Evolutionary conservation across 2,329 filamentous ascomycete species (phyloP).

Genomic region (Claviceps paspali): DNA sequence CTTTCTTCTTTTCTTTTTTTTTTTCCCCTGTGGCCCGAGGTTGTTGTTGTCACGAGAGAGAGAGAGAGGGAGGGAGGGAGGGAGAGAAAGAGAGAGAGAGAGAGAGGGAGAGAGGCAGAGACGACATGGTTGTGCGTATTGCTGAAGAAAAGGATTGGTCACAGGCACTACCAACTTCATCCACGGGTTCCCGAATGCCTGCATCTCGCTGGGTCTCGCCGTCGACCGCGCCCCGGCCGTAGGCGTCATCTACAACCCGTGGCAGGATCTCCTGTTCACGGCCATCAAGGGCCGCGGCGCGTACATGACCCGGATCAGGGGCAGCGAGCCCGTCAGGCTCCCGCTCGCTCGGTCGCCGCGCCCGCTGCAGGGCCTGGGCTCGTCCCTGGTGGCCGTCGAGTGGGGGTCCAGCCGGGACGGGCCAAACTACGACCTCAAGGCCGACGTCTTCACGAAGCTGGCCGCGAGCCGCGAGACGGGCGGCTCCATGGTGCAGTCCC

Average conservation of each 20-base stretch:
- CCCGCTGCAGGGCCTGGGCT: slow-evolving; percentile 43
- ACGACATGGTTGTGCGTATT: no score
- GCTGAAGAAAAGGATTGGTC: no score
- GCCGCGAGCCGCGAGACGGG: slow-evolving; percentile 42
- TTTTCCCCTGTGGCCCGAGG: no score
- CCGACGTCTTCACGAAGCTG: slow-evolving; percentile 47
- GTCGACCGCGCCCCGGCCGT: slow-evolving; percentile 45
- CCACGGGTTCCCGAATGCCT: slow-evolving; percentile 59
- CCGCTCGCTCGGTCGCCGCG: slow-evolving; percentile 32
- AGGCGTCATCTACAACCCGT: slow-evolving; percentile 71
- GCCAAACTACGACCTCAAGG: slow-evolving; percentile 55
- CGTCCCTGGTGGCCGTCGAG: slow-evolving; percentile 53
- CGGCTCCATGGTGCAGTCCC: slow-evolving; percentile 61
- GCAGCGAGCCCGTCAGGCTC: slow-evolving; percentile 21
- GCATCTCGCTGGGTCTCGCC: slow-evolving; percentile 61
- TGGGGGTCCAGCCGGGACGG: slow-evolving; percentile 58
- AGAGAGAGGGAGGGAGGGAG: neutral
- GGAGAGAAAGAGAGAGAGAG: neutral
- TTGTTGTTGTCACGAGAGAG: neutral
- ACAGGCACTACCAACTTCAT: slow-evolving; percentile 59
- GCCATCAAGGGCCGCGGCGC: slow-evolving; percentile 54
- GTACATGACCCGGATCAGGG: slow-evolving; percentile 34
- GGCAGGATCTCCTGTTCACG: slow-evolving; percentile 52
- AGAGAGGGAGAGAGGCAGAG: neutral
- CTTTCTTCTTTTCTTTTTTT: neutral